Percentiles rank a stretch among this genome's conserved stretches.
Evolutionary conservation across 352 stramenopile genomes (phyloP).

Genomic region (Pythium myriotylum): DNA sequence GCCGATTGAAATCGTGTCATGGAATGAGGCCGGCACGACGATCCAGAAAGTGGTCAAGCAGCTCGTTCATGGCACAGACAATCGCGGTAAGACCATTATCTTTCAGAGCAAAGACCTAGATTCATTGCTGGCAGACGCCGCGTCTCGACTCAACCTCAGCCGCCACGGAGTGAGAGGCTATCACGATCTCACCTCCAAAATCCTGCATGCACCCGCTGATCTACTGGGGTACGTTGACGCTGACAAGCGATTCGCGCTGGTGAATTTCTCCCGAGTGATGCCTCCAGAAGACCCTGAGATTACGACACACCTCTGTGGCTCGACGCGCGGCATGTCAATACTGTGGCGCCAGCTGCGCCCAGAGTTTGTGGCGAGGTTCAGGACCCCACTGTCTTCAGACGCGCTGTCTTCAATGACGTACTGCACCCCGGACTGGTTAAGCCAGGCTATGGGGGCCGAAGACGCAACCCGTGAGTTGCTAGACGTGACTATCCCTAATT

Average conservation of each 20-base stretch:
- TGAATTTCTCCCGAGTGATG: slow-evolving; percentile 88
- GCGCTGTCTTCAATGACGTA: slow-evolving; percentile 87
- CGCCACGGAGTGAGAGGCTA: slow-evolving; percentile 84
- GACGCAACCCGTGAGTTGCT: slow-evolving; percentile 77
- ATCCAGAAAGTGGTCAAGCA: slow-evolving; percentile 74
- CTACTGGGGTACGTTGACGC: slow-evolving; percentile 75
- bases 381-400: slow-evolving; percentile 75
- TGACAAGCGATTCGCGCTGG: slow-evolving; percentile 60
- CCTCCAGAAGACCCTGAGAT: slow-evolving; percentile 86
- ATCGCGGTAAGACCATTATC: slow-evolving; percentile 78
- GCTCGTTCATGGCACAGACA: slow-evolving; percentile 85
- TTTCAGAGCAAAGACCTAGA: slow-evolving; percentile 86
- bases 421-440: slow-evolving; percentile 85
- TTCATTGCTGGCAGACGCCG: slow-evolving; percentile 56
- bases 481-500: slow-evolving; percentile 69
- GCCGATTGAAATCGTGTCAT: slow-evolving; percentile 71
- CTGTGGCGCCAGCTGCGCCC: slow-evolving; percentile 92
- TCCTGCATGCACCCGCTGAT: slow-evolving; percentile 76
- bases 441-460: slow-evolving; percentile 65
- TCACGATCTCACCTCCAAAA: slow-evolving; percentile 87
- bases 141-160: slow-evolving; percentile 78
- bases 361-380: slow-evolving; percentile 68
- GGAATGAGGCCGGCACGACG: slow-evolving; percentile 56
- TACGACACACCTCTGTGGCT: slow-evolving; percentile 74
- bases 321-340: slow-evolving; percentile 87